Conservation (phyloP, 768 basidiomycete species). For the Sporobolomyces pararoseus region DNA sequence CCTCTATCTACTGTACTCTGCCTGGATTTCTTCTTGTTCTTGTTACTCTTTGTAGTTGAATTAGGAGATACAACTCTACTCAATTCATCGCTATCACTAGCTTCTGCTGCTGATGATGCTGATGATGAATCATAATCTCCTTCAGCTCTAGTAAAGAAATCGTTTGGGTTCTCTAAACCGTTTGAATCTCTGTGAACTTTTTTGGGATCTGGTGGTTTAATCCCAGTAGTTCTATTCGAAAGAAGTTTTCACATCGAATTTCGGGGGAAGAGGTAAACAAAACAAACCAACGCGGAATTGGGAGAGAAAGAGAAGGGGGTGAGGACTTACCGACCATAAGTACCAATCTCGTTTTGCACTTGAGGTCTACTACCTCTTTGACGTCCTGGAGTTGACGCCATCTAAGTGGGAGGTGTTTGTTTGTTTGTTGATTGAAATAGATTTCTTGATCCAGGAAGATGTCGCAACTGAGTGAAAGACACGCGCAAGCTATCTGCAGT, state of each 20-base stretch:
- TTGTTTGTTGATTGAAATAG: constrained; percentile 1
- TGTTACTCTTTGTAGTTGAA: neutral
- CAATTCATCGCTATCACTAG: neutral
- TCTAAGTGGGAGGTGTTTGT: neutral
- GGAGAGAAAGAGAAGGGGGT: neutral
- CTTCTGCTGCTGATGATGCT: neutral
- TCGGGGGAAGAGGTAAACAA: neutral
- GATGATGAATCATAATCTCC: neutral
- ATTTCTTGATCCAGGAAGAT: no score
- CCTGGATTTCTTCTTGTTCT: constrained; percentile 6
- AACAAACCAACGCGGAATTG: neutral
- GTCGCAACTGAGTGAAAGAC: no score
- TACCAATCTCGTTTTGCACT: constrained; percentile 38
- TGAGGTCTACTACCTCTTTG: constrained; percentile 31
- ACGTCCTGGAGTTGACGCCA: constrained; percentile 24
- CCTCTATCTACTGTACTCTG: neutral
- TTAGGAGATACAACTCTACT: neutral
- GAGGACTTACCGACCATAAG: constrained; percentile 22
- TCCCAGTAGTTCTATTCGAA: constrained; percentile 48
- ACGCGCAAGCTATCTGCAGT: no score
- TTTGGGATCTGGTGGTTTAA: constrained; percentile 44
- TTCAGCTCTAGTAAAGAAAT: constrained; percentile 29
- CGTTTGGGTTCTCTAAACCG: constrained; percentile 29
- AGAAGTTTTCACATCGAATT: no score
- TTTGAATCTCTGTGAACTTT: constrained; percentile 44